Percentiles rank a stretch among this genome's conserved stretches.
Conservation (phyloP, 352 stramenopile species). For the Globisporangium megalacanthum region DNA sequence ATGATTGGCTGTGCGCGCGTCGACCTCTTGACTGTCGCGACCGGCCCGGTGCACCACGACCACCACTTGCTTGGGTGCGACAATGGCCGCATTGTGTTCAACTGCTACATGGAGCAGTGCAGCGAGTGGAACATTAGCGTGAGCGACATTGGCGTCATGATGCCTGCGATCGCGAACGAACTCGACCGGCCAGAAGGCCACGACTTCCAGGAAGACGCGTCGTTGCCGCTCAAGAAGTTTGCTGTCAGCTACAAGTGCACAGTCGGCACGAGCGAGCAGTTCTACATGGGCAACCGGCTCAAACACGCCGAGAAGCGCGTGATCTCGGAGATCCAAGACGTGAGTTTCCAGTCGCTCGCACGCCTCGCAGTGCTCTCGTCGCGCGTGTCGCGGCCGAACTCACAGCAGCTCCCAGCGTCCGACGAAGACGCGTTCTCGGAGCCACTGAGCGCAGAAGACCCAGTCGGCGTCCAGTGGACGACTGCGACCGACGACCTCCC, state of each 20-base stretch:
- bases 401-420: constrained; percentile 36
- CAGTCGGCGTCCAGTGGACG: constrained; percentile 66
- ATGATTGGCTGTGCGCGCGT: constrained; percentile 75
- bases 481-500: constrained; percentile 64
- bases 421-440: constrained; percentile 47
- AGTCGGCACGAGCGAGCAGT: constrained; percentile 82
- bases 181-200: constrained; percentile 84
- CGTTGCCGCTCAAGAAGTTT: constrained; percentile 84
- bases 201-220: constrained; percentile 88
- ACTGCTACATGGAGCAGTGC: constrained; percentile 90
- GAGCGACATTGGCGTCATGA: constrained; percentile 86
- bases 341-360: constrained; percentile 84
- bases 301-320: constrained; percentile 74
- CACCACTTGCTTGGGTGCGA: constrained; percentile 83
- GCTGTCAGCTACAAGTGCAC: constrained; percentile 89
- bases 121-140: constrained; percentile 88
- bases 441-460: constrained; percentile 67
- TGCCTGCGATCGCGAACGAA: constrained; percentile 85
- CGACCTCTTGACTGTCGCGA: constrained; percentile 79
- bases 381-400: constrained; percentile 65
- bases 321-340: constrained; percentile 79
- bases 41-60: constrained; percentile 82
- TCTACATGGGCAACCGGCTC: constrained; percentile 81
- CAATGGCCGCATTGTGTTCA: constrained; percentile 87
- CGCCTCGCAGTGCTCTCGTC: constrained; percentile 78